Evolutionary conservation across 208 protist species (phyloP).

Genomic region (Trypanosoma scelopori): DNA sequence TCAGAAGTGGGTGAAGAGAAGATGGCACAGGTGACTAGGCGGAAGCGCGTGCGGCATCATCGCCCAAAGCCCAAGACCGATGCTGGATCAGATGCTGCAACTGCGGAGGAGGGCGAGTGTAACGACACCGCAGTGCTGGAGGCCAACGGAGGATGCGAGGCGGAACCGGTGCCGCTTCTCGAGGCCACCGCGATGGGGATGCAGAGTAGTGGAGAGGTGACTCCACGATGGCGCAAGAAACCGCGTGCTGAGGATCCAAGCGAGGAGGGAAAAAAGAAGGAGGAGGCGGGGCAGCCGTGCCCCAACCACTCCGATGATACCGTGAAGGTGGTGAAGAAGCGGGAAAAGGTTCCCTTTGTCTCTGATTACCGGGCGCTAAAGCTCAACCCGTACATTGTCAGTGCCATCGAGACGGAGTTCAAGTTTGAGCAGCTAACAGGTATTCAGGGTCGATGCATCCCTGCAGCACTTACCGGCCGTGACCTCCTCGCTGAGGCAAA

Average conservation of each 20-base stretch:
- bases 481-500: conserved; percentile 94
- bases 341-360: conserved; percentile 43
- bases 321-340: conserved; percentile 2
- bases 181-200: neutral
- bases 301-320: neutral
- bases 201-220: neutral
- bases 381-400: conserved; percentile 85
- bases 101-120: neutral
- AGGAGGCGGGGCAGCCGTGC: neutral
- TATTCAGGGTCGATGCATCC: conserved; percentile 94
- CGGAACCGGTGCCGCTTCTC: neutral
- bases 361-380: conserved; percentile 84
- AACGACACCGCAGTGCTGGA: neutral
- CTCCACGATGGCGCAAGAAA: neutral
- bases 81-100: conserved; percentile 16
- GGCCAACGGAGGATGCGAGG: neutral
- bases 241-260: neutral
- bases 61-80: conserved; percentile 43
- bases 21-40: conserved; percentile 7
- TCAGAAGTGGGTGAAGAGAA: neutral
- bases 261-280: conserved; percentile 2
- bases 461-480: conserved; percentile 80
- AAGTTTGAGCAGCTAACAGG: conserved; percentile 95
- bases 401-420: conserved; percentile 84
- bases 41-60: conserved; percentile 64